Percentiles rank a stretch among this genome's conserved stretches.
These are phyloP conservation scores for Solanum chaucha DNA, from an alignment of 257 asterid species.

Conservation along the genomic window DNA sequence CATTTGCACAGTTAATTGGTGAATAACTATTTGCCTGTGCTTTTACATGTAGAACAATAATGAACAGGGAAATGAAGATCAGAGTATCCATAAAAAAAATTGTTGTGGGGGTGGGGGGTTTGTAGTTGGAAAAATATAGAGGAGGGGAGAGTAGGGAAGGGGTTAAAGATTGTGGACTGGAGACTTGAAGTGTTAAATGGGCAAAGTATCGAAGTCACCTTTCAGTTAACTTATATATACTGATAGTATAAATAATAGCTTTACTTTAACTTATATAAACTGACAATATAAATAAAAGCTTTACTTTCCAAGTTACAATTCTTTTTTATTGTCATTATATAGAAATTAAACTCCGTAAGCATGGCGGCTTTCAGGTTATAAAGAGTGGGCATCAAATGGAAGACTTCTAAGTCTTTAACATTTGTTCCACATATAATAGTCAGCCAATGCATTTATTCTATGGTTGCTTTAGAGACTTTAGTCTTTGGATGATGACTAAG, in stretches of 20 bases:
- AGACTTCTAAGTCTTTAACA: neutral
- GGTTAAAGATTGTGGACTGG: neutral
- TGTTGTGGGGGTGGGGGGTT: no score
- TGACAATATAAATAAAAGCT: no score
- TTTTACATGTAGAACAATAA: slow-evolving; percentile 2
- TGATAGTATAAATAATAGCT: no score
- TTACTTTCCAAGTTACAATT: neutral
- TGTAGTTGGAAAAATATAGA: neutral
- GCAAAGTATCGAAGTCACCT: neutral
- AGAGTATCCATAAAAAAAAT: neutral
- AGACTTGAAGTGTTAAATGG: neutral
- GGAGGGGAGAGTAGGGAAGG: neutral
- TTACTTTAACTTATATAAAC: neutral
- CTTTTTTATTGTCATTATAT: neutral
- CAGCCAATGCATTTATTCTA: neutral
- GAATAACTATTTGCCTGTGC: neutral
- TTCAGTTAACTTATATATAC: neutral
- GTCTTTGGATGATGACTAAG: neutral
- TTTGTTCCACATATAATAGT: neutral
- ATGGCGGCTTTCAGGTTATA: neutral
- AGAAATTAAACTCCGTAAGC: neutral
- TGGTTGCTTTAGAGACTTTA: neutral
- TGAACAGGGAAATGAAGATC: slow-evolving; percentile 7
- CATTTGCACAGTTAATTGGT: neutral
- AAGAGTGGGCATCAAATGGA: neutral